Conservation (phyloP, 768 basidiomycete genomes). For the Boletus pseudopeckii region DNA sequence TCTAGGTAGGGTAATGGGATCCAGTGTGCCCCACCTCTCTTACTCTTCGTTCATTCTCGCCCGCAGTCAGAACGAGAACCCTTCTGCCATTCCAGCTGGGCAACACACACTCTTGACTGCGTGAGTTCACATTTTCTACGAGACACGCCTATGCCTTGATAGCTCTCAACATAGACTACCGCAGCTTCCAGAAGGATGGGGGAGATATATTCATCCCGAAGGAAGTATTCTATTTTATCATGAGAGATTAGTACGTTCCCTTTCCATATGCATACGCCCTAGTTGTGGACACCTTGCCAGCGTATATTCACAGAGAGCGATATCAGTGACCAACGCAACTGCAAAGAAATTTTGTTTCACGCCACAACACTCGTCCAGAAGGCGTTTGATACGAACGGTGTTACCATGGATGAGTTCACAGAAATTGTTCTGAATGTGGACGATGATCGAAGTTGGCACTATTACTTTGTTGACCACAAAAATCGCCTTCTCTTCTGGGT, state of each 20-base stretch:
- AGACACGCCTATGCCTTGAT: background rate
- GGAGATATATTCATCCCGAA: conserved; percentile 11
- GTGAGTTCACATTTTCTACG: background rate
- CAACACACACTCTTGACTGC: conserved; percentile 1
- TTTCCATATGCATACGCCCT: no score
- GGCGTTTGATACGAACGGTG: background rate
- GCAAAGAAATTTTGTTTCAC: background rate
- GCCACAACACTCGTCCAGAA: conserved; percentile 3
- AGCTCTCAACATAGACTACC: conserved; percentile 1
- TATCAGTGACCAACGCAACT: background rate
- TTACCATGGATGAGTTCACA: conserved; percentile 4
- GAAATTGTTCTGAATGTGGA: no score
- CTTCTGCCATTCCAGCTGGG: conserved; percentile 1
- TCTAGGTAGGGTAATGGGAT: no score
- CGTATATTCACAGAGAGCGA: background rate
- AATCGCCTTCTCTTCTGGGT: no score
- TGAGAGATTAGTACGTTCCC: conserved; percentile 3
- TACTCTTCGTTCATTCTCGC: no score
- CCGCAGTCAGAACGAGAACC: no score
- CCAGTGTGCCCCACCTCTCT: no score
- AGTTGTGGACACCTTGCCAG: background rate
- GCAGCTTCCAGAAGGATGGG: conserved; percentile 1
- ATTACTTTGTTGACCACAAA: no score
- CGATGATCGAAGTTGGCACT: no score
- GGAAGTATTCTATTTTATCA: conserved; percentile 9